phyloP scores from a whole-genome alignment of 1,139 yeast species.

The Yamadazyma oceani region DNA sequence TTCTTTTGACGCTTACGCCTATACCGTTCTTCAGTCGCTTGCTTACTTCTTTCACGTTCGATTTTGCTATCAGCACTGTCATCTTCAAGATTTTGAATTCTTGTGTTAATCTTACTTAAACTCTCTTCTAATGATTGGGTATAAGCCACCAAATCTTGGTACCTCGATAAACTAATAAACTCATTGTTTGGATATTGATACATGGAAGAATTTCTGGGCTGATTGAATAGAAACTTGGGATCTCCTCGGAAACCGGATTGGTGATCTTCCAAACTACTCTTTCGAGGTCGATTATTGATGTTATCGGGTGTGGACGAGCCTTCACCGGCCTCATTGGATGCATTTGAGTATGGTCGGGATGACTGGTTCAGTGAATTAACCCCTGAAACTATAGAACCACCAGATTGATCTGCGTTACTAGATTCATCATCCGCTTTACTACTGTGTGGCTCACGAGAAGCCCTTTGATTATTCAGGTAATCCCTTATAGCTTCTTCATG shows the following conservation, averaged over 20 bases:
- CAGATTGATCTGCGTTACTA: too few species aligned
- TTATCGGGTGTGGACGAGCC: too few species aligned
- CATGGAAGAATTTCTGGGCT: conserved; percentile 10
- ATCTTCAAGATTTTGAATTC: conserved; percentile 17
- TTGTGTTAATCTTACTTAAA: conserved; percentile 26
- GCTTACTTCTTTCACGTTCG: conserved; percentile 17
- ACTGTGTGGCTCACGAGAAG: too few species aligned
- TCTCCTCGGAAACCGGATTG: conserved; percentile 5
- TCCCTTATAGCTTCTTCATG: conserved; percentile 12
- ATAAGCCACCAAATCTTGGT: conserved; percentile 36
- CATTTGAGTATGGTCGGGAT: background rate
- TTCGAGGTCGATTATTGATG: conserved; percentile 4
- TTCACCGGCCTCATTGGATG: background rate
- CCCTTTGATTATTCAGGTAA: too few species aligned
- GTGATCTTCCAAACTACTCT: too few species aligned
- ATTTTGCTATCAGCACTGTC: conserved; percentile 18
- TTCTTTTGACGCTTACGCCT: conserved; percentile 10
- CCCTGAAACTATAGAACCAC: background rate
- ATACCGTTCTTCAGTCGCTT: conserved; percentile 10
- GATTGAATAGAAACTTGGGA: conserved; percentile 8
- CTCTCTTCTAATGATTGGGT: conserved; percentile 34
- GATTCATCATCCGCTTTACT: too few species aligned
- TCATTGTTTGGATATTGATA: conserved; percentile 16
- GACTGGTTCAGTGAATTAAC: conserved; percentile 4
- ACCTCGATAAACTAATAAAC: conserved; percentile 28